Evolutionary conservation across 495 filamentous ascomycete genomes (phyloP), one percentile per base, ranked within the genome.

Genomic region (Aspergillus asperescens): DNA sequence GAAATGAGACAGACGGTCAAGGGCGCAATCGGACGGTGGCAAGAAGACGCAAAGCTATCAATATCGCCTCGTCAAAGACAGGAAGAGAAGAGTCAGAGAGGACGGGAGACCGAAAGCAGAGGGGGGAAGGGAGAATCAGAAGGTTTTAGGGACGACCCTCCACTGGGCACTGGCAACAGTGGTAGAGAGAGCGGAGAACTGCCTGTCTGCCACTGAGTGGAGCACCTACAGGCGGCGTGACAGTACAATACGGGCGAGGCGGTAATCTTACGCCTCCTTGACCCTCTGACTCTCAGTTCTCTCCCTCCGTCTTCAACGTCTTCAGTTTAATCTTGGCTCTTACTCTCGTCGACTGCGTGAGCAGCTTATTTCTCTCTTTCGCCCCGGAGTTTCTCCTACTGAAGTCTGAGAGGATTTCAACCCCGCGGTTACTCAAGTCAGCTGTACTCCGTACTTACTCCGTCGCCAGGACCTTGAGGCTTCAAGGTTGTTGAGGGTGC

Each of bases 41-140:
- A 41, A 20, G 39, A 41, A 4, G 20, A 41, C 39, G 27, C 31
- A 29, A 18, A 44, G 41, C 7, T 12, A 16, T 32, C 27, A 46
- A 27, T n/a, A 29, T 18, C 22, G 39, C 3, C 27, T 31, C 9
- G 28, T n/a, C 10, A 23, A 32, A n/a, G 22, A 28, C 29, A 23
- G 29, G 24, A 45, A 35, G 28, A 28, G 9, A 19, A 13, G 13
- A 52, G 37, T 24, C 13, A 50, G 25, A 22, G 24, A 35, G 41
- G 40, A 38, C 10, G 28, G 46, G 13, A n/a, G 19, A 12, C 19
- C 5, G 7, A 23, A 18, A 19, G 37, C 39, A 52, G 15, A 24
- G 37, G n/a, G 45, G 50, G 16, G 20, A 52, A 35, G 22, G 42
- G 42, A 54, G 51, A 47, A 47, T 40, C 51, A 54, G 51, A 42